A percentile compares a stretch with the other conserved stretches of the same genome.
phyloP scores from a whole-genome alignment of 1,284 basidiomycete species.

The Veloboletus limbatus region DNA sequence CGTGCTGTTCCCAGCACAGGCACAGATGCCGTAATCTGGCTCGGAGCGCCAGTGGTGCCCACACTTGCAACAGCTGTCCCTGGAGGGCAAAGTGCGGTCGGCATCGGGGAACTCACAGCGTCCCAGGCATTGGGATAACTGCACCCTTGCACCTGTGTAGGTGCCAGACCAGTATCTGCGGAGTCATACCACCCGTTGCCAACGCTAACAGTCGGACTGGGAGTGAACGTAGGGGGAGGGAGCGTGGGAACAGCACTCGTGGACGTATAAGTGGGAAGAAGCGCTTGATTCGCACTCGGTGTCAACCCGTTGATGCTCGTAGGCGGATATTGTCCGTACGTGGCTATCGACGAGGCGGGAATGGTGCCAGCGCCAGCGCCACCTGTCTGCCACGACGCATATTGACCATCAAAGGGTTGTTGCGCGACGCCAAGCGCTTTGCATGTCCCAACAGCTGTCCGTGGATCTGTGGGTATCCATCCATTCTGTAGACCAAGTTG shows the following conservation, averaged over 20 bases:
- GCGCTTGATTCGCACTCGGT: slow-evolving; percentile 19
- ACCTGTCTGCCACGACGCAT: slow-evolving; percentile 74
- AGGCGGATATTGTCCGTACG: slow-evolving; percentile 59
- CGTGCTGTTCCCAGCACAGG: slow-evolving; percentile 7
- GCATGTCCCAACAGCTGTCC: slow-evolving; percentile 66
- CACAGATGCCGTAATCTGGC: slow-evolving; percentile 6
- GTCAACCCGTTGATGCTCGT: slow-evolving; percentile 34
- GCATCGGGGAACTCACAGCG: slow-evolving; percentile 45
- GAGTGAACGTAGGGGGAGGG: slow-evolving; percentile 58
- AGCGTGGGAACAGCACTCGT: slow-evolving; percentile 60
- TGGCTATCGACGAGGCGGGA: slow-evolving; percentile 43
- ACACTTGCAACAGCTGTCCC: slow-evolving; percentile 27
- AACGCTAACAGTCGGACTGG: slow-evolving; percentile 45
- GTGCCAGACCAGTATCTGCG: slow-evolving; percentile 50
- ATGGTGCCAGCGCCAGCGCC: slow-evolving; percentile 68
- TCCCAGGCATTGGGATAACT: slow-evolving; percentile 64
- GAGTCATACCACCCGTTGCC: slow-evolving; percentile 75
- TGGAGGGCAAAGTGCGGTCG: slow-evolving; percentile 44
- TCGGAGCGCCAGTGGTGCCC: slow-evolving; percentile 5
- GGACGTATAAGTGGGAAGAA: slow-evolving; percentile 66
- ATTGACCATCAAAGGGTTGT: slow-evolving; percentile 54
- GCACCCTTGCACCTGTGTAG: slow-evolving; percentile 62
- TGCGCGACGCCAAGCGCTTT: slow-evolving; percentile 46
- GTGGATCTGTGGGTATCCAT: slow-evolving; percentile 81
- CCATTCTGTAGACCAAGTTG: slow-evolving; percentile 74